phyloP scores from a whole-genome alignment of 768 basidiomycete genomes.

The Polyporus arcularius region DNA sequence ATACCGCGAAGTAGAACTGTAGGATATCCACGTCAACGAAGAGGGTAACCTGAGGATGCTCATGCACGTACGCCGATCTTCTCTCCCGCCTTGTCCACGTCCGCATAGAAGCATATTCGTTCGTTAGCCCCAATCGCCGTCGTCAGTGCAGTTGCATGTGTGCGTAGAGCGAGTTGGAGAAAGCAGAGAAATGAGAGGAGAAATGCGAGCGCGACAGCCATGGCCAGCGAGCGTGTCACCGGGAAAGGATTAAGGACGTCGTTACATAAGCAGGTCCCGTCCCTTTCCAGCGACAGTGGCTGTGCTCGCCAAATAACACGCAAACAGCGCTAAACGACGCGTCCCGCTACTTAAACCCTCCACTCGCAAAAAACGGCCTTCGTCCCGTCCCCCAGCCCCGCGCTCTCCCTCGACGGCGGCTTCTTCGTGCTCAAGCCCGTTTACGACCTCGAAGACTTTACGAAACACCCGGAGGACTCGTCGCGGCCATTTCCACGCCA shows the following conservation, averaged over 20 bases:
- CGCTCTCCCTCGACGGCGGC: too few relatives aligned
- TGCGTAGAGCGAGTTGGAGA: constrained; percentile 21
- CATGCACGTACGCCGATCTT: constrained; percentile 74
- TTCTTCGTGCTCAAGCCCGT: too few relatives aligned
- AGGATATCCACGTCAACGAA: constrained; percentile 11
- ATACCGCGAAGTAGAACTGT: constrained; percentile 97
- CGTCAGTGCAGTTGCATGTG: constrained; percentile 68
- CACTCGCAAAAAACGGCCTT: background rate
- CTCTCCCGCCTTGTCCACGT: constrained; percentile 93
- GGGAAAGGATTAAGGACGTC: constrained; percentile 10
- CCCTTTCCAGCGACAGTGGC: constrained; percentile 8
- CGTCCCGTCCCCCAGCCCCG: background rate
- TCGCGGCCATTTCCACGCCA: too few relatives aligned
- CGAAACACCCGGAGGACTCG: too few relatives aligned
- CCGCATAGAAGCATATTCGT: constrained; percentile 90
- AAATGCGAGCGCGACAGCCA: constrained; percentile 21
- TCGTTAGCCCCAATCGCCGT: constrained; percentile 79
- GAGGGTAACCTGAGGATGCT: background rate
- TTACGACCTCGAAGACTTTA: too few relatives aligned
- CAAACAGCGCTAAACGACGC: constrained; percentile 21
- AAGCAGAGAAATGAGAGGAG: constrained; percentile 22
- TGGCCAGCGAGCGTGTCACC: constrained; percentile 23
- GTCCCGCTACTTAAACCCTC: background rate
- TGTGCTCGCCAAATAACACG: constrained; percentile 23
- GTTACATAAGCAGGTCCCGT: constrained; percentile 15